These are phyloP conservation scores for Vanderwaltozyma tropicalis DNA, from an alignment of 805 yeast species.

Conservation along the genomic window DNA sequence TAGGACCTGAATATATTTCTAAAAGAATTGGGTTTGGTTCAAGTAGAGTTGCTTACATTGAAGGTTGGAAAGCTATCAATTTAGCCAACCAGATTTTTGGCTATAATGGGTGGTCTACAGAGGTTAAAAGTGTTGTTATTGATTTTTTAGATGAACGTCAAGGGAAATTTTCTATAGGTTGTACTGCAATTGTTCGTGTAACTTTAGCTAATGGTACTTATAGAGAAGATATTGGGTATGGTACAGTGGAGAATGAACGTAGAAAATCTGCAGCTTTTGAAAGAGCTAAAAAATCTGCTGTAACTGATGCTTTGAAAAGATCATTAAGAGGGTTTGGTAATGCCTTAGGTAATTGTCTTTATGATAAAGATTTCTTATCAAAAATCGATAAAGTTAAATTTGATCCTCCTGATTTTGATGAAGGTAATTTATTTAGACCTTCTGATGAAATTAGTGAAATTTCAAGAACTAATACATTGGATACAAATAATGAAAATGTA, in stretches of 20 bases:
- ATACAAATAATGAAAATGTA: background rate
- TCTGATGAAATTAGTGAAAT: constrained; percentile 26
- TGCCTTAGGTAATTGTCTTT: constrained; percentile 75
- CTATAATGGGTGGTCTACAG: constrained; percentile 75
- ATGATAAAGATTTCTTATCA: constrained; percentile 55
- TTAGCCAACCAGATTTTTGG: constrained; percentile 77
- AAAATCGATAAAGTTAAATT: constrained; percentile 34
- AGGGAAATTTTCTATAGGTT: constrained; percentile 51
- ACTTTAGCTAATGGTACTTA: constrained; percentile 66
- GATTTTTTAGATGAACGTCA: constrained; percentile 61
- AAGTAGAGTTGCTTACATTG: constrained; percentile 57
- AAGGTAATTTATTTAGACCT: constrained; percentile 32
- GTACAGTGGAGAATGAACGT: constrained; percentile 67
- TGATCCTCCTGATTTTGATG: constrained; percentile 38
- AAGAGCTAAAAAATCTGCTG: constrained; percentile 74
- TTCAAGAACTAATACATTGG: constrained; percentile 21
- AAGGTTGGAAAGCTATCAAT: constrained; percentile 76
- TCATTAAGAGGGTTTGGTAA: constrained; percentile 75
- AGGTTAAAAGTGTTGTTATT: constrained; percentile 51
- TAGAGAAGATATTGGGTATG: constrained; percentile 79
- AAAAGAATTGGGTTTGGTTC: constrained; percentile 70
- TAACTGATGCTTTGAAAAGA: constrained; percentile 72
- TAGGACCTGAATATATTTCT: constrained; percentile 74
- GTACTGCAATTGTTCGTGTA: constrained; percentile 64
- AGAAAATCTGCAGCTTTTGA: constrained; percentile 70